Evolutionary conservation across 768 basidiomycete species (phyloP), one percentile per base, ranked within the genome.

Genomic region (Psilocybe cubensis): DNA sequence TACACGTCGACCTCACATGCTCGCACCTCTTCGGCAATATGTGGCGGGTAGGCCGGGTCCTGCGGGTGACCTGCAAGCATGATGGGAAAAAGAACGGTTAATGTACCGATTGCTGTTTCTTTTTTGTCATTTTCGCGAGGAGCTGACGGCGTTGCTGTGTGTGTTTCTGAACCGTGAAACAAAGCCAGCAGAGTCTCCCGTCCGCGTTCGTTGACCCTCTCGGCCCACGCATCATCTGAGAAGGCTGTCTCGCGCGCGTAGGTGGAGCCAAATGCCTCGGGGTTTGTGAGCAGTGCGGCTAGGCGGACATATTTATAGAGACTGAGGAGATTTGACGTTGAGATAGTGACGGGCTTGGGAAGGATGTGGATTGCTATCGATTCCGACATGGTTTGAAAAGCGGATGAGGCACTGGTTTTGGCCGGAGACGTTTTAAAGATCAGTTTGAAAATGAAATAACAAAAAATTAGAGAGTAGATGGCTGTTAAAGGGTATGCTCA

Each of bases 251-350:
- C 52, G 29, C 31, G 29, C 8, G 21, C 48, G 21, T 49, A 59
- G 18, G 62, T 63, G 3, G 58, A 57, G 12, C 55, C 52, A 31
- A 57, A 63, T 12, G 52, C 62, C 24, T 57, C 52, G 12, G 62
- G 58, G 27, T 63, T 44, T 3, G 51, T 54, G 28, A 20, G 20
- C 5, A 60, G 42, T 2, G 51, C 56, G 4, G 43, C 20, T 5
- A 63, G 43, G 4, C 62, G 52, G 17, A 63, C 44, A 3, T 38
- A 29, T 29, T 42, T 52, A 41, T 58, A 62, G 23, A 38, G 23
- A 3, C 49, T 21, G 31, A 53, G 52, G 3, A 38, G 28, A 11
- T 42, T 38, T 1, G 61, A 56, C 11, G 54, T 50, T 29, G 57
- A 54, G 4, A 38, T 58, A 10, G 57, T 51, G 24, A 62, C n/a